A percentile compares a stretch with the other conserved stretches of the same genome.
These are phyloP conservation scores for Yamadazyma triangularis DNA, from an alignment of 1,139 yeast genomes.

Conservation along the genomic window DNA sequence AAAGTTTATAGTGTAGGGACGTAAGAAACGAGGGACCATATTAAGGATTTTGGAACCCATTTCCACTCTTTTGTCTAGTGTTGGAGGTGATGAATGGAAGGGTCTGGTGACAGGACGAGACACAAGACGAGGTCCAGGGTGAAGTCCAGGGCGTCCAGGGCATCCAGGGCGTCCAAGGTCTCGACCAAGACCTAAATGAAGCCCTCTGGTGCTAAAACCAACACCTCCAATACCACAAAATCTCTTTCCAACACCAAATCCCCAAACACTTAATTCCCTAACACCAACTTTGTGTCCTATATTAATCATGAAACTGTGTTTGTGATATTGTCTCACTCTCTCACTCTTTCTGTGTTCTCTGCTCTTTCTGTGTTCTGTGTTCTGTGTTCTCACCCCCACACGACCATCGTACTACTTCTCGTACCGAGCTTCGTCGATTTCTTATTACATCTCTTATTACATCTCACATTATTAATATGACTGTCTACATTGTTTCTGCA, in stretches of 20 bases:
- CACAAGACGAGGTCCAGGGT: too few relatives aligned
- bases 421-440: background rate
- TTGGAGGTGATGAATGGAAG: background rate
- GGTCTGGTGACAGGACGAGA: background rate
- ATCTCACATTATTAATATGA: slow-evolving; percentile 19
- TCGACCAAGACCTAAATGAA: too few relatives aligned
- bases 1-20: slow-evolving; percentile 46
- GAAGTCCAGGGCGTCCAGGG: too few relatives aligned
- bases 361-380: background rate
- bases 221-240: background rate
- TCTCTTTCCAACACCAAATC: background rate
- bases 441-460: background rate
- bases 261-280: background rate
- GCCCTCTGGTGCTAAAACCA: too few relatives aligned
- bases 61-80: slow-evolving; percentile 9
- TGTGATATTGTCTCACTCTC: background rate
- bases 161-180: too few relatives aligned
- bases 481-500: slow-evolving; percentile 85
- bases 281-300: background rate
- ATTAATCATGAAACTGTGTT: too few relatives aligned
- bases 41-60: slow-evolving; percentile 23
- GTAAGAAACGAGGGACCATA: slow-evolving; percentile 44
- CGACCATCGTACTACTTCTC: slow-evolving; percentile 1
- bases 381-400: background rate
- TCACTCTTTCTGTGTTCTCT: background rate